phyloP scores from a whole-genome alignment of 73 alveolate species.

The Tetrahymena malaccensis region DNA sequence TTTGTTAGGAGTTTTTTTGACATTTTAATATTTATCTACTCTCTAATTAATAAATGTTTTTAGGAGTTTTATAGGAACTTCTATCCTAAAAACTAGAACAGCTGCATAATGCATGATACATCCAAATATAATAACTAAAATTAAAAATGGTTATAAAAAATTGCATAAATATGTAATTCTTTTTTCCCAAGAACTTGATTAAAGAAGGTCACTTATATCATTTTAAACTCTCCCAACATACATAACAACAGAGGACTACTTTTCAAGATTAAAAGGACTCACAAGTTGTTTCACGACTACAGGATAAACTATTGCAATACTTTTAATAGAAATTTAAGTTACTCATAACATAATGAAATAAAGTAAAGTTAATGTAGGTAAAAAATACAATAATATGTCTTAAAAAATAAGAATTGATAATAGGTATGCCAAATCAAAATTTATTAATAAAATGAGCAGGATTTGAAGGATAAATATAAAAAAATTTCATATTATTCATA shows the following conservation, averaged over 20 bases:
- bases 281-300: neutral
- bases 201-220: neutral
- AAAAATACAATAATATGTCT: too few species aligned
- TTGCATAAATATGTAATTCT: neutral
- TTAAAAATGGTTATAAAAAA: neutral
- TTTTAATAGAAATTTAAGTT: neutral
- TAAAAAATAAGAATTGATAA: too few species aligned
- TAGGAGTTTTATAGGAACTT: neutral
- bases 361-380: neutral
- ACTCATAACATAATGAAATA: neutral
- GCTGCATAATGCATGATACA: neutral
- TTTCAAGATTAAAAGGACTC: neutral
- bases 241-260: neutral
- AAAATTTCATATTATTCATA: too few species aligned
- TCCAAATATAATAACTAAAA: neutral
- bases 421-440: too few species aligned
- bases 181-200: neutral
- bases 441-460: too few species aligned
- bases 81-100: neutral
- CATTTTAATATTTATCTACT: neutral
- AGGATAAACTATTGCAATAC: neutral
- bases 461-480: too few species aligned
- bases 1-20: neutral
- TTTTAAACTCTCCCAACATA: neutral
- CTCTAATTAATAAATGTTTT: neutral